Evolutionary conservation across 2,329 filamentous ascomycete species (phyloP).

Genomic region (Macrophomina pseudophaseolina): DNA sequence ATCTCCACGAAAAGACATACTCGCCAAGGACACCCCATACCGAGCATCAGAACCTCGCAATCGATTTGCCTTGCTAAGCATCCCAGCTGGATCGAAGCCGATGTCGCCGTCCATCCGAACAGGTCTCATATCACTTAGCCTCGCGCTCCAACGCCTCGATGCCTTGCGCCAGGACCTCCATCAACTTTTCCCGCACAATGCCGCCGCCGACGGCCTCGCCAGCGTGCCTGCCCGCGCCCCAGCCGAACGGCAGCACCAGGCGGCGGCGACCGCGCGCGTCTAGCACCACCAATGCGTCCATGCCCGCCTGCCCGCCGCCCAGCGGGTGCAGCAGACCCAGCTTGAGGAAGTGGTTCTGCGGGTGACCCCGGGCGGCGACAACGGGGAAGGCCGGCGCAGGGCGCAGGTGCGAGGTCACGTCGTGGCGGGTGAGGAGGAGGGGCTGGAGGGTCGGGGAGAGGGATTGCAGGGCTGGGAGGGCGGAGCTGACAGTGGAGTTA

Average conservation of each 20-base stretch:
- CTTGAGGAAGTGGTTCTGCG: constrained; percentile 45
- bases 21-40: too few species aligned
- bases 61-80: too few species aligned
- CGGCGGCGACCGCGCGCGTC: constrained; percentile 44
- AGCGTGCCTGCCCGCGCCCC: constrained; percentile 48
- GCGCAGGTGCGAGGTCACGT: constrained; percentile 4
- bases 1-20: too few species aligned
- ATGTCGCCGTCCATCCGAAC: too few species aligned
- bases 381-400: constrained; percentile 1
- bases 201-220: constrained; percentile 36
- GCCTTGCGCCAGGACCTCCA: not conserved
- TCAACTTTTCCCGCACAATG: constrained; percentile 38
- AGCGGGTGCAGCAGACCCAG: constrained; percentile 52
- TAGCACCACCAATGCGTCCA: constrained; percentile 53
- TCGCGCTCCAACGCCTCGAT: constrained; percentile 18
- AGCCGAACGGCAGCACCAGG: constrained; percentile 51
- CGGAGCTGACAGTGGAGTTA: not conserved
- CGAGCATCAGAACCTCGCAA: too few species aligned
- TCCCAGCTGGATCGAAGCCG: too few species aligned
- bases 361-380: constrained; percentile 2
- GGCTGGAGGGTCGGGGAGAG: constrained; percentile 13
- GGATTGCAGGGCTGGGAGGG: constrained; percentile 10
- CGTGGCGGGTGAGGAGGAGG: constrained; percentile 19
- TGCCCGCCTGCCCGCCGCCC: constrained; percentile 49
- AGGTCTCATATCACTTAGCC: not conserved